Conservation (phyloP, 2,329 filamentous ascomycete species). For the Venturia pyrina region DNA sequence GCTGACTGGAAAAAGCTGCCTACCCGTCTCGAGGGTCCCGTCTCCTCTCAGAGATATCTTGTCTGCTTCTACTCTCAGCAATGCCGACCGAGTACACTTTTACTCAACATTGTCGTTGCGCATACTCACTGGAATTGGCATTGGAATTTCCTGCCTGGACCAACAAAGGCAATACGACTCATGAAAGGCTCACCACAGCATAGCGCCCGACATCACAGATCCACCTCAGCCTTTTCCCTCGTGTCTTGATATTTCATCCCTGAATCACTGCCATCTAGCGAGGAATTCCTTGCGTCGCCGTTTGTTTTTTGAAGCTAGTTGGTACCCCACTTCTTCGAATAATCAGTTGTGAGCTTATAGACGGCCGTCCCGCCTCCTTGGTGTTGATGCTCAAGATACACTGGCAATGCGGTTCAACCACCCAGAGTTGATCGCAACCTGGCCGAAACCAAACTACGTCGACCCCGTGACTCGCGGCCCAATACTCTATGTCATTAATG, state of each 20-base stretch:
- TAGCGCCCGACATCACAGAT: not conserved
- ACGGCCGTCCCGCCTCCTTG: not conserved
- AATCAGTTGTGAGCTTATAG: not conserved
- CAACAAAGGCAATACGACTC: not conserved
- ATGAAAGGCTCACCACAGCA: not conserved
- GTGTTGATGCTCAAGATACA: not conserved
- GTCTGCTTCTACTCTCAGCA: not conserved
- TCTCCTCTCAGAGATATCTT: not conserved
- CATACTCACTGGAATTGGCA: not conserved
- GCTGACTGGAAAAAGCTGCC: not conserved
- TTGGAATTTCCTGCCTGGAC: not conserved
- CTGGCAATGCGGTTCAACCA: slow-evolving; percentile 3
- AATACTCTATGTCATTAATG: not conserved
- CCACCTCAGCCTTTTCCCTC: not conserved
- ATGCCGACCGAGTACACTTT: not conserved
- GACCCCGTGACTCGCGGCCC: slow-evolving; percentile 2
- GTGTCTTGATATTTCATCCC: not conserved
- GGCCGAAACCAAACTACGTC: slow-evolving; percentile 4
- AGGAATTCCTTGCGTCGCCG: not conserved
- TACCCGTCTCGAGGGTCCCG: not conserved
- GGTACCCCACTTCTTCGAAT: not conserved
- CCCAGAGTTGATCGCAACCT: slow-evolving; percentile 4
- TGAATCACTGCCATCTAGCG: not conserved
- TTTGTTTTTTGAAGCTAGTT: not conserved
- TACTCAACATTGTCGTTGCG: not conserved